phyloP scores from a whole-genome alignment of 768 basidiomycete genomes.

The Steccherinum ochraceum region DNA sequence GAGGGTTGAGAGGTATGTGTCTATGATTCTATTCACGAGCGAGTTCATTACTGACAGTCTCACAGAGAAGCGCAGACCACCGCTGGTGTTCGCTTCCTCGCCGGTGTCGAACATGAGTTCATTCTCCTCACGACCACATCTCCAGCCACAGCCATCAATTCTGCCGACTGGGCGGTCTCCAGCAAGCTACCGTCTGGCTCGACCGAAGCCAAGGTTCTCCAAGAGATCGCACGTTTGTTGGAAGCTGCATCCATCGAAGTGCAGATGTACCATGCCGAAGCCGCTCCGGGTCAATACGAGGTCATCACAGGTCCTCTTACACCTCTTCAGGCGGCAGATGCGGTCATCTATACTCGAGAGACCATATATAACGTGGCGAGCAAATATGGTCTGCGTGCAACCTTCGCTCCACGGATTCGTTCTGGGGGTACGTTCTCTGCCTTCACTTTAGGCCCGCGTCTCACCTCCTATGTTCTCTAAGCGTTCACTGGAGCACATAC shows the following conservation, averaged over 20 bases:
- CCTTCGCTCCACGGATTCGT: slow-evolving; percentile 57
- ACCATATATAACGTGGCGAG: slow-evolving; percentile 57
- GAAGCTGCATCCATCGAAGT: slow-evolving; percentile 47
- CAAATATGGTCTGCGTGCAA: slow-evolving; percentile 60
- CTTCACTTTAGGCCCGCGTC: too few relatives aligned
- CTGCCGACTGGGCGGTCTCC: slow-evolving; percentile 42
- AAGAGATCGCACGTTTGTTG: slow-evolving; percentile 53
- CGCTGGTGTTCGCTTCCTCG: slow-evolving; percentile 43
- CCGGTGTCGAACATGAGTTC: slow-evolving; percentile 69
- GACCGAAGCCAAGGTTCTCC: slow-evolving; percentile 36
- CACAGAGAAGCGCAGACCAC: slow-evolving; percentile 28
- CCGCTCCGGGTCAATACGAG: slow-evolving; percentile 69
- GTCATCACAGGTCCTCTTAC: slow-evolving; percentile 57
- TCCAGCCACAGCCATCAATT: slow-evolving; percentile 38
- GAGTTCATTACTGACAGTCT: not conserved
- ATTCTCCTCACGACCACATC: slow-evolving; percentile 48
- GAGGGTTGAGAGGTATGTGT: slow-evolving; percentile 45
- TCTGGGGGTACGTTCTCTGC: too few relatives aligned
- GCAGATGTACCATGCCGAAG: slow-evolving; percentile 65
- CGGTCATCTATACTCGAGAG: slow-evolving; percentile 60
- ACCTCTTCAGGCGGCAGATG: slow-evolving; percentile 62
- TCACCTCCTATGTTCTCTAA: too few relatives aligned
- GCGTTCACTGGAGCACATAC: slow-evolving; percentile 56
- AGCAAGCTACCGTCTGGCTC: slow-evolving; percentile 36
- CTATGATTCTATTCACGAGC: not conserved